Conservation (phyloP, 371 early-diverging fungal species). For the Syncephalastrum contaminatum region DNA sequence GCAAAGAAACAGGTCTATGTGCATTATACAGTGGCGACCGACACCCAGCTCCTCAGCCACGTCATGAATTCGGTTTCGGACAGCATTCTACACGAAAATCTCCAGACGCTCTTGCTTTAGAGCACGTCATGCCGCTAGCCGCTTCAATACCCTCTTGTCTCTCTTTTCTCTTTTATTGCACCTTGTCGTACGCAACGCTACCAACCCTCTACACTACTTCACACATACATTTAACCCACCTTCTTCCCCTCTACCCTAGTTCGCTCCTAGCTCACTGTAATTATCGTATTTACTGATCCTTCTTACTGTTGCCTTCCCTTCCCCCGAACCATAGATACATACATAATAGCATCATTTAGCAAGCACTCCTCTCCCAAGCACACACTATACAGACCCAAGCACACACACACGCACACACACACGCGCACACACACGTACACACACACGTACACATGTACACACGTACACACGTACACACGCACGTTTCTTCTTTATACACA, state of each 20-base stretch:
- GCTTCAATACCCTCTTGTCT: not conserved
- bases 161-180: not conserved
- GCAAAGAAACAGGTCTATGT: conserved; percentile 53
- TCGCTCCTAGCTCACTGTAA: too few relatives aligned
- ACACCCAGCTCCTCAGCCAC: conserved; percentile 54
- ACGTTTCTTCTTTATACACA: conserved; percentile 1
- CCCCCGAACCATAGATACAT: too few relatives aligned
- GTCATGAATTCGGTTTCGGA: conserved; percentile 61
- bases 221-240: too few relatives aligned
- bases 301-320: too few relatives aligned
- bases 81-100: conserved; percentile 52
- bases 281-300: too few relatives aligned
- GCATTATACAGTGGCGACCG: conserved; percentile 63
- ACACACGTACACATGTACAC: not conserved
- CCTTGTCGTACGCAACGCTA: too few relatives aligned
- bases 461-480: not conserved
- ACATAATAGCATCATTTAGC: too few relatives aligned
- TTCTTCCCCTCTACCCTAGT: too few relatives aligned
- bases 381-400: not conserved
- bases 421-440: not conserved
- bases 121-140: not conserved
- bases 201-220: too few relatives aligned
- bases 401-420: not conserved
- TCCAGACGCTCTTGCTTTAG: conserved; percentile 20
- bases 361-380: not conserved